Base-by-base conservation (phyloP, 106 monocot genomes). In the Acorus calamus region DNA sequence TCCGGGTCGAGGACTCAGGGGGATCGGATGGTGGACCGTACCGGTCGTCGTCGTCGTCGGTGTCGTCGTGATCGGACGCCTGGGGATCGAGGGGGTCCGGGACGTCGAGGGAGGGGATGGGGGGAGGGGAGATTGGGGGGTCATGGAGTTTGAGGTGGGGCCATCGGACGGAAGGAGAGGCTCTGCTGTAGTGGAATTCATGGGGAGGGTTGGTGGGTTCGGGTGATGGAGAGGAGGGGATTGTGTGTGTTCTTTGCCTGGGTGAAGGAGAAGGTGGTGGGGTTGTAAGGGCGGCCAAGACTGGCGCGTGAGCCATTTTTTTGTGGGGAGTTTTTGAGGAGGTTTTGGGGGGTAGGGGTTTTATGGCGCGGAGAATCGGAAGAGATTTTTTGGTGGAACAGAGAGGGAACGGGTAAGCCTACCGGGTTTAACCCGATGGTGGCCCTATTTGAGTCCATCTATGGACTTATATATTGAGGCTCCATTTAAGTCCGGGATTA, bases 101-200 rank as follows among this genome's bases (percentile, higher is more conserved):
- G 77, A 53, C 50, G 49, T 56, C 6, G 71, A 12, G 42, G 57
- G 53, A 50, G 6, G 50, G 48, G 43, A 50, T 47, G 52, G 66
- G 63, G 57, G 52, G 53, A 65, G 64, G 11, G 9, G 56, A 49
- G 8, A 8, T n/a, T 47, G 46, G 11, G 63, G 55, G 64, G 49
- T 71, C 55, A 44, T 74, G 68, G 74, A 87, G 50, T 43, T 76
- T 73, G 73, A 86, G 76, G 63, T 85, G 49, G 14, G 92, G 91
- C 91, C 96, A 91, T 7, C 92, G 87, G 65, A 92, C 46, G 45
- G 91, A 83, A 42, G 96, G 94, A 53, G 80, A 68, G 12, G 94
- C 71, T 56, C 78, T 70, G 64, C 53, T 50, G 74, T 96, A 96
- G 57, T 57, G 66, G 75, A 88, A 94, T 11, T 86, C 74, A 1